These are phyloP conservation scores for Zopfochytrium polystomum DNA, from an alignment of 371 early-diverging fungal genomes.

Conservation along the genomic window DNA sequence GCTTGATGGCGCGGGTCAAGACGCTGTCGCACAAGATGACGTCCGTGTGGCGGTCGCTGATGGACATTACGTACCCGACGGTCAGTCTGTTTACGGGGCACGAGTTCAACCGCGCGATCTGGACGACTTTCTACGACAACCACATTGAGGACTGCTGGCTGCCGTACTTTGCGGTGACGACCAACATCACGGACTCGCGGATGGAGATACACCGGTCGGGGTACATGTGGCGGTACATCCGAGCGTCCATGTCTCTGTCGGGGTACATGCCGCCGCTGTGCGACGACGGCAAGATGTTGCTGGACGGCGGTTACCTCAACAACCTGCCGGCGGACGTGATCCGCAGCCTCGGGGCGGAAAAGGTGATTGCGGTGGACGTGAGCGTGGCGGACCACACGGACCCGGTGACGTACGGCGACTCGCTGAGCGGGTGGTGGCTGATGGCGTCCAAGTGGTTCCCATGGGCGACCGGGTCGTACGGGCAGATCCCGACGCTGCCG, in stretches of 20 bases:
- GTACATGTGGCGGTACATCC: slow-evolving; percentile 94
- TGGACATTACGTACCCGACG: slow-evolving; percentile 96
- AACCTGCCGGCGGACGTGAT: slow-evolving; percentile 97
- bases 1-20: slow-evolving; percentile 82
- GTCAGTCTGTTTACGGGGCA: slow-evolving; percentile 88
- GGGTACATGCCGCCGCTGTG: slow-evolving; percentile 93
- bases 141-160: slow-evolving; percentile 99
- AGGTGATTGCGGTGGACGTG: slow-evolving; percentile 97
- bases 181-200: slow-evolving; percentile 93
- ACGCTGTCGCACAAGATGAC: slow-evolving; percentile 80
- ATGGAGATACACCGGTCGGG: slow-evolving; percentile 92
- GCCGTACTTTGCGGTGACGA: slow-evolving; percentile 89
- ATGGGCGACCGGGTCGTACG: slow-evolving; percentile 36
- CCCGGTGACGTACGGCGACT: slow-evolving; percentile 90
- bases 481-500: slow-evolving; percentile 84
- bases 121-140: slow-evolving; percentile 85
- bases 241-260: slow-evolving; percentile 98
- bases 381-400: slow-evolving; percentile 86
- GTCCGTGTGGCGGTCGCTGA: slow-evolving; percentile 82
- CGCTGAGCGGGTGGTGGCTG: slow-evolving; percentile 92
- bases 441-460: slow-evolving; percentile 72
- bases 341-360: slow-evolving; percentile 85
- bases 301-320: slow-evolving; percentile 99
- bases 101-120: slow-evolving; percentile 92
- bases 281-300: slow-evolving; percentile 92